These are phyloP conservation scores for Yamadazyma siamensis DNA, from an alignment of 1,139 yeast species.

Conservation along the genomic window DNA sequence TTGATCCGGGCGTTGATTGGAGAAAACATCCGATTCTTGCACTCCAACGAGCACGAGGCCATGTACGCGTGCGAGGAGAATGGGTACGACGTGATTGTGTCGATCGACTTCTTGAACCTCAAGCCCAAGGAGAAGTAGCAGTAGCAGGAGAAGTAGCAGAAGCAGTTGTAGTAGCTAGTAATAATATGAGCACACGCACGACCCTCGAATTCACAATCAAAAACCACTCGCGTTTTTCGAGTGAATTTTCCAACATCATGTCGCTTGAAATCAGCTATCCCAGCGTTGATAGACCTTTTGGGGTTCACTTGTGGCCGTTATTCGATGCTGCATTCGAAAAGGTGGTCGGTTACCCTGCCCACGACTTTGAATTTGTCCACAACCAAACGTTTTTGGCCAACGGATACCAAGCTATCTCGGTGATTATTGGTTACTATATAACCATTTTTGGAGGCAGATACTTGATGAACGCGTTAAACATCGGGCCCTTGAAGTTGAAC, in stretches of 20 bases:
- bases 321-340: constrained; percentile 57
- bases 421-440: constrained; percentile 68
- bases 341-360: constrained; percentile 62
- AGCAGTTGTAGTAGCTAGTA: no score
- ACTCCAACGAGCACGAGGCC: constrained; percentile 90
- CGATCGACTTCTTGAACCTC: constrained; percentile 73
- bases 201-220: no score
- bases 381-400: constrained; percentile 66
- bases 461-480: constrained; percentile 43
- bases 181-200: no score
- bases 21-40: constrained; percentile 84
- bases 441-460: constrained; percentile 78
- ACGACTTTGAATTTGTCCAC: constrained; percentile 67
- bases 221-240: no score
- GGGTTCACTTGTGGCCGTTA: constrained; percentile 84
- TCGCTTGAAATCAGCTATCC: constrained; percentile 39
- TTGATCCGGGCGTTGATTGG: constrained; percentile 89
- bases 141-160: no score
- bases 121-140: constrained; percentile 29
- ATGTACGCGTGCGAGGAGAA: constrained; percentile 89
- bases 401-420: constrained; percentile 62
- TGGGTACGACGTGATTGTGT: constrained; percentile 88
- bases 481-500: constrained; percentile 70
- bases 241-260: constrained; percentile 7
- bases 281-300: constrained; percentile 80